phyloP scores from a whole-genome alignment of 2,329 filamentous ascomycete genomes.

The Ophiosphaerella narmari region DNA sequence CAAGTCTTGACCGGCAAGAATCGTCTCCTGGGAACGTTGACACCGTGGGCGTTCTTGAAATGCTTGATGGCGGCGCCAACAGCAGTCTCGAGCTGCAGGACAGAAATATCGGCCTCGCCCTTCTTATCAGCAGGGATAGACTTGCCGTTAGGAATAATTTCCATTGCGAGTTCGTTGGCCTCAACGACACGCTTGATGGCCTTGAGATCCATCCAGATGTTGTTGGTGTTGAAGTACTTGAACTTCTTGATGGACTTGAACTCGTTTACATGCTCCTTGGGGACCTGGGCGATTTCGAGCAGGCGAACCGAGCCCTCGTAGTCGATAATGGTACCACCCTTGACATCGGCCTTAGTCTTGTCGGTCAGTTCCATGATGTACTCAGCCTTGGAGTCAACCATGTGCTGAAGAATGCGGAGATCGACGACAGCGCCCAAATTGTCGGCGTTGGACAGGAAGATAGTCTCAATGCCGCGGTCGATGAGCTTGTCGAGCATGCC shows the following conservation, averaged over 20 bases:
- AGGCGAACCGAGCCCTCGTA: conserved; percentile 96
- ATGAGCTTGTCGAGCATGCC: conserved; percentile 96
- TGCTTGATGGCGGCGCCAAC: conserved; percentile 98
- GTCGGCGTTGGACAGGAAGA: conserved; percentile 99
- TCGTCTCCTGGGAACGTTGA: conserved; percentile 95
- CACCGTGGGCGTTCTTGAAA: conserved; percentile 97
- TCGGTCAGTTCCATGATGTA: conserved; percentile 99
- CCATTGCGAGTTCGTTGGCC: conserved; percentile 97
- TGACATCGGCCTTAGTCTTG: conserved; percentile 99
- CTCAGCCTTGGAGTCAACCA: conserved; percentile 95
- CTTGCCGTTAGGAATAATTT: conserved; percentile 99
- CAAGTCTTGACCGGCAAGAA: conserved; percentile 99
- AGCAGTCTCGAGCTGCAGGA: conserved; percentile 97
- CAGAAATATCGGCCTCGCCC: conserved; percentile 96
- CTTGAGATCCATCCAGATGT: conserved; percentile 99
- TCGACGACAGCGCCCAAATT: conserved; percentile 98
- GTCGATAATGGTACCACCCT: conserved; percentile 99
- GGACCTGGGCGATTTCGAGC: conserved; percentile 97
- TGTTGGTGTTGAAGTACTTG: conserved; percentile 99
- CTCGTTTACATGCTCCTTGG: conserved; percentile 99
- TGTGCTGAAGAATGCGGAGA: conserved; percentile 97
- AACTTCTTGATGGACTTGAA: conserved; percentile 99
- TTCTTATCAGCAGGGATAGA: conserved; percentile 99
- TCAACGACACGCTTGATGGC: conserved; percentile 99
- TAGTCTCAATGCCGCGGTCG: conserved; percentile 91